phyloP scores from a whole-genome alignment of 176 grass and related monocot species.

The Aechmea fasciata region DNA sequence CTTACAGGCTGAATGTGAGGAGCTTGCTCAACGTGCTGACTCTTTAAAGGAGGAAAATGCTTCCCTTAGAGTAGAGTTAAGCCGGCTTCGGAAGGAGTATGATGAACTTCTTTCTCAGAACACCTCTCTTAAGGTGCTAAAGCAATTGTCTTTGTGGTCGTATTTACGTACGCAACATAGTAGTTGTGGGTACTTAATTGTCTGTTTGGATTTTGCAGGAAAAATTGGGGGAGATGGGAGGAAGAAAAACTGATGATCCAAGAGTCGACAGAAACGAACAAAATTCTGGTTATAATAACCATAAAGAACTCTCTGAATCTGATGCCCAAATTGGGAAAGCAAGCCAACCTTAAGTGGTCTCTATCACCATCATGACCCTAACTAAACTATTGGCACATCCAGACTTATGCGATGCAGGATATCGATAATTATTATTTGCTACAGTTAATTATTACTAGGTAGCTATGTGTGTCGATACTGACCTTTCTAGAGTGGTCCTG shows the following conservation, averaged over 20 bases:
- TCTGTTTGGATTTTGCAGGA: constrained; percentile 34
- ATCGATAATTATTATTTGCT: background rate
- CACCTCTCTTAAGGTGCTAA: constrained; percentile 73
- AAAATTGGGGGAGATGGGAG: constrained; percentile 28
- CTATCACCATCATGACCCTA: background rate
- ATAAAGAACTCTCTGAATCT: background rate
- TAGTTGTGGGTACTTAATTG: background rate
- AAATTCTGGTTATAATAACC: background rate
- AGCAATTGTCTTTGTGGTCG: background rate
- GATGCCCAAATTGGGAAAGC: background rate
- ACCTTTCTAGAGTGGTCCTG: background rate
- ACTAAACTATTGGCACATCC: background rate
- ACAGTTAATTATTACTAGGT: background rate
- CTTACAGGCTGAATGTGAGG: constrained; percentile 76
- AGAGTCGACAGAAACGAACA: constrained; percentile 26
- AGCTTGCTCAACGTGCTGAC: constrained; percentile 67
- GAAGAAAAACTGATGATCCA: constrained; percentile 18
- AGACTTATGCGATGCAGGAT: background rate
- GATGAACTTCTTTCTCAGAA: constrained; percentile 64
- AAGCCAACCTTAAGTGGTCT: background rate
- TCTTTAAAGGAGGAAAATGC: constrained; percentile 74
- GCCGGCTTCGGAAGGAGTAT: constrained; percentile 70
- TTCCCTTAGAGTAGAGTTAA: constrained; percentile 56
- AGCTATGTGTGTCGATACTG: background rate
- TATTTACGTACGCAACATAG: background rate